These are phyloP conservation scores for Vaccinium vitisidaea DNA, from an alignment of 148 eudicot genomes.

Conservation along the genomic window DNA sequence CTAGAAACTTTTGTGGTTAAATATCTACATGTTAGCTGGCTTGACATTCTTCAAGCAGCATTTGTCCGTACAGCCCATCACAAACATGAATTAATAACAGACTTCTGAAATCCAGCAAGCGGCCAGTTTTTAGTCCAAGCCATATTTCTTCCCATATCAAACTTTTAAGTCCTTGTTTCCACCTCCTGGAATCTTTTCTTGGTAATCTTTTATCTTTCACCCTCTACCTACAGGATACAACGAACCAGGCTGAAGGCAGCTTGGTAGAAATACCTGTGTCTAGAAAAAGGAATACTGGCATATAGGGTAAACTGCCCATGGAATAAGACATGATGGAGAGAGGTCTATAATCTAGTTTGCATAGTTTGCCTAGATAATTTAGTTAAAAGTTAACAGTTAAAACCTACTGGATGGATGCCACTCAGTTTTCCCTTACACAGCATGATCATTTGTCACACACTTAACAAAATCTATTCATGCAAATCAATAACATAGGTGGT, in stretches of 20 bases:
- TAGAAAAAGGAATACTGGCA: background rate
- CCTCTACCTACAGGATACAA: too few species aligned
- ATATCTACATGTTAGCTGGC: background rate
- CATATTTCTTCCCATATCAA: background rate
- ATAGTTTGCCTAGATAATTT: conserved; percentile 1
- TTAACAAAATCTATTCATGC: too few species aligned
- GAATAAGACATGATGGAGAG: background rate
- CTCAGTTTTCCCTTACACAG: background rate
- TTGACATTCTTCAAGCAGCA: background rate
- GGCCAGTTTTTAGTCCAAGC: background rate
- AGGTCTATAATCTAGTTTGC: background rate
- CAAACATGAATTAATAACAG: background rate
- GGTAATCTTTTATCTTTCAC: background rate
- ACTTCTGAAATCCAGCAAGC: background rate
- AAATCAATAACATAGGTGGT: background rate
- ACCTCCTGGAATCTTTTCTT: background rate
- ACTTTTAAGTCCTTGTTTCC: background rate
- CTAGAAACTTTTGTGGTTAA: conserved; percentile 1
- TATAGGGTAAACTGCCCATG: background rate
- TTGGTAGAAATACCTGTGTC: background rate
- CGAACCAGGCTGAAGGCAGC: background rate
- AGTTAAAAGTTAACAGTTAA: background rate
- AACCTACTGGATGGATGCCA: background rate
- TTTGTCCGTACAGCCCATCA: background rate
- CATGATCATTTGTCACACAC: background rate